Percentiles rank a stretch among this genome's conserved stretches.
phyloP scores from a whole-genome alignment of 2,329 filamentous ascomycete species.

The Fusarium napiforme region DNA sequence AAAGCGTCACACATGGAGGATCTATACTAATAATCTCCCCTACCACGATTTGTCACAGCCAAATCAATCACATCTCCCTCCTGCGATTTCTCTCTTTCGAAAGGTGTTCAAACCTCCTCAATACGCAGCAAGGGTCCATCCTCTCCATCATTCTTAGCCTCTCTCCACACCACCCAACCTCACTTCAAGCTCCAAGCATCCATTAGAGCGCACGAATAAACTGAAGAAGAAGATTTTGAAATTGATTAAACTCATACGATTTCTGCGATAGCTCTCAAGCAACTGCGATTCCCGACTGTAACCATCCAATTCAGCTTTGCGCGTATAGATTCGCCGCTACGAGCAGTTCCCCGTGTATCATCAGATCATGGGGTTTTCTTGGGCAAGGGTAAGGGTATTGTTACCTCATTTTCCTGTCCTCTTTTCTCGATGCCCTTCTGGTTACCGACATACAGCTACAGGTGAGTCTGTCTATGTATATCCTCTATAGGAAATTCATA shows the following conservation, averaged over 20 bases:
- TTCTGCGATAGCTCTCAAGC: neutral
- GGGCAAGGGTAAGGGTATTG: neutral
- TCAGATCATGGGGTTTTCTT: constrained; percentile 26
- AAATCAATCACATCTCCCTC: neutral
- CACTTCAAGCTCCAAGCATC: neutral
- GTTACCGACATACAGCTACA: neutral
- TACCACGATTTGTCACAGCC: neutral
- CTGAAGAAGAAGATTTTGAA: neutral
- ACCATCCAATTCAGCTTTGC: neutral
- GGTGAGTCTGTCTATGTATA: neutral
- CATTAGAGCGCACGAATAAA: constrained; percentile 17
- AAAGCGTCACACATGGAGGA: neutral
- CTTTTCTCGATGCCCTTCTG: neutral
- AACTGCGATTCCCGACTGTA: neutral
- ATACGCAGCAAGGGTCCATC: constrained; percentile 34
- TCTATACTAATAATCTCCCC: neutral
- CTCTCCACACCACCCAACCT: constrained; percentile 38
- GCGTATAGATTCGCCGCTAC: neutral
- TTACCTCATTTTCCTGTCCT: neutral
- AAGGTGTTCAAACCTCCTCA: constrained; percentile 38
- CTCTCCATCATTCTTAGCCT: constrained; percentile 19
- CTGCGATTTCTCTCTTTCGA: neutral
- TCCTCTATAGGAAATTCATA: neutral
- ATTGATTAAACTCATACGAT: constrained; percentile 4
- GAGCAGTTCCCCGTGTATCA: neutral